phyloP scores from a whole-genome alignment of 345 rosid genomes.

The Balakata baccata region DNA sequence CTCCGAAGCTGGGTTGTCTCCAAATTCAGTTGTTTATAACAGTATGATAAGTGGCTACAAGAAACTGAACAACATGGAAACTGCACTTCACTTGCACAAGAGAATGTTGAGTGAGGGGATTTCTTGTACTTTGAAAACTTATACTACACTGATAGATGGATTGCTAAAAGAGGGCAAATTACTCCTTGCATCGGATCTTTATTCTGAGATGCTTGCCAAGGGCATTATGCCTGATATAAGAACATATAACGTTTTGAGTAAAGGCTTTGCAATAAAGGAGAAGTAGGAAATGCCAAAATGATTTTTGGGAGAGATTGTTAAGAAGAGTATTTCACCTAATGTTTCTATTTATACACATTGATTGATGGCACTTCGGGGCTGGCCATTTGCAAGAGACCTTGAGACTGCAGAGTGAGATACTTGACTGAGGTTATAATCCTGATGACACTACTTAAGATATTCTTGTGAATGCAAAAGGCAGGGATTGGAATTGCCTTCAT shows the following conservation, averaged over 20 bases:
- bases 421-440: constrained; percentile 68
- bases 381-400: constrained; percentile 69
- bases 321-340: constrained; percentile 47
- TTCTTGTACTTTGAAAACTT: constrained; percentile 49
- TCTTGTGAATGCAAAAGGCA: constrained; percentile 48
- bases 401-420: constrained; percentile 78
- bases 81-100: constrained; percentile 27
- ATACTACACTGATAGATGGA: constrained; percentile 72
- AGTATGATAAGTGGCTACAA: too few species aligned
- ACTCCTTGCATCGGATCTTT: constrained; percentile 54
- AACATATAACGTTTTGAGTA: constrained; percentile 47
- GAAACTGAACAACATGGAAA: too few species aligned
- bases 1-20: too few species aligned
- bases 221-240: constrained; percentile 34
- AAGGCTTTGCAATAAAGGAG: constrained; percentile 58
- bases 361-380: constrained; percentile 62
- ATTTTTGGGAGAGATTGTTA: constrained; percentile 61
- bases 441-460: constrained; percentile 64
- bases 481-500: constrained; percentile 3
- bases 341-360: constrained; percentile 52
- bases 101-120: constrained; percentile 62
- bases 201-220: constrained; percentile 55
- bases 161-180: constrained; percentile 57
- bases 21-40: too few species aligned
- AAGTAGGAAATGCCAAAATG: constrained; percentile 52